Evolutionary conservation across 2,329 filamentous ascomycete species (phyloP), one percentile per base, ranked within the genome.

Genomic region (Colletotrichum sp.): DNA sequence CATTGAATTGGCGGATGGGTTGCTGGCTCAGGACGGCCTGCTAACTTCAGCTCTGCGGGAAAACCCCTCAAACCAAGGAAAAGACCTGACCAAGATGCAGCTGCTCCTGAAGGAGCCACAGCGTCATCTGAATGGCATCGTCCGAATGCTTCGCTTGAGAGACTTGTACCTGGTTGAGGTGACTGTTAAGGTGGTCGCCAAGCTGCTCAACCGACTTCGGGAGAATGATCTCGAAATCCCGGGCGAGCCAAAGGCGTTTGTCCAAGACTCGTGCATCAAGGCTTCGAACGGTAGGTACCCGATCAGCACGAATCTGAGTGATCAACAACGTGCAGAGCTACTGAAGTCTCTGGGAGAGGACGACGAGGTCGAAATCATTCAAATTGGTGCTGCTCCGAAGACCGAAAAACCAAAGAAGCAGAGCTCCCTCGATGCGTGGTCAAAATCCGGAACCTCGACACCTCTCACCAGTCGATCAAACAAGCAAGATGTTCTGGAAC

Each of bases 1-100:
- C 16, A 99, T 99, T 91, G 95, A 98, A 80, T 94, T 98, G 81
- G 96, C 96, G 1, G 95, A 98, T 81, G 90, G 91, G 43, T 89
- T 98, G 3, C 94, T 98, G 81, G 93, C 95, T 55, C 93, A 98
- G 79, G 97, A 97, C 82, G 93, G 92, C 66, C 90, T 98, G 74
- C 92, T 99, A 77, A 92, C 95, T 3, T 94, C 93, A 61, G 94
- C 94, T 14, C 83, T 96, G 65, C 69, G 55, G 78, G 73, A 77
- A 79, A 67, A 81, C 34, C 71, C 68, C 72, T 85, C 86, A 52
- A 85, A 86, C 68, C 85, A 85, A 28, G 85, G 86, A 67, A 85
- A 85, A 28, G 85, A 86, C 70, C 82, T 81, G 10, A 82, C 80
- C 14, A 84, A 84, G 76, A 81, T 80, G 76, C 85, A 81, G 68